Conservation (phyloP, 2,329 filamentous ascomycete species). For the Capronia coronata region DNA sequence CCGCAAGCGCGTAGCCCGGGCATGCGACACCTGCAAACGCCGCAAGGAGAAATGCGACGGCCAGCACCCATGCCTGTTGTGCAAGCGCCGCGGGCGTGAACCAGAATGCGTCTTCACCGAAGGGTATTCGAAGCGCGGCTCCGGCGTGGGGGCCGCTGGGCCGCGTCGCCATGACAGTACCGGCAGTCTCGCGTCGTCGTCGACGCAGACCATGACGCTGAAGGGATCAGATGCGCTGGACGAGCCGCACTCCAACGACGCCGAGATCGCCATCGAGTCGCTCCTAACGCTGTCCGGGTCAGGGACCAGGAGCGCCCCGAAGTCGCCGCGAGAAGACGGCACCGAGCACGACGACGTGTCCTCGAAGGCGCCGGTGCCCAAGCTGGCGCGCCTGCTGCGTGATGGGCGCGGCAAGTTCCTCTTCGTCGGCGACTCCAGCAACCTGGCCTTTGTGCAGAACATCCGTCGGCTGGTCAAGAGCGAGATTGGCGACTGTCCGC, state of each 20-base stretch:
- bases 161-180: neutral
- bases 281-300: conserved; percentile 26
- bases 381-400: conserved; percentile 43
- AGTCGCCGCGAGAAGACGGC: conserved; percentile 19
- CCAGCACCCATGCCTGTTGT: conserved; percentile 47
- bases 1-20: conserved; percentile 27
- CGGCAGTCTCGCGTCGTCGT: neutral
- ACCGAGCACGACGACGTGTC: conserved; percentile 7
- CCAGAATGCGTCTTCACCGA: conserved; percentile 39
- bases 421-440: conserved; percentile 50
- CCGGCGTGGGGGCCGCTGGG: neutral
- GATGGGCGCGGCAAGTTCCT: conserved; percentile 50
- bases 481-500: conserved; percentile 39
- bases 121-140: conserved; percentile 15
- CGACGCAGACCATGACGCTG: conserved; percentile 21
- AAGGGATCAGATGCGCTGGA: conserved; percentile 15
- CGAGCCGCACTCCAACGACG: conserved; percentile 22
- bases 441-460: conserved; percentile 48
- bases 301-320: conserved; percentile 24
- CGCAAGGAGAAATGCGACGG: conserved; percentile 50
- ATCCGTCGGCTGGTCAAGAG: conserved; percentile 46
- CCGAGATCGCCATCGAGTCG: conserved; percentile 29
- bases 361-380: conserved; percentile 35
- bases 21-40: conserved; percentile 30
- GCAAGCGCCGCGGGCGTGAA: conserved; percentile 39